phyloP scores from a whole-genome alignment of 139 green algal species.

The Penium margaritaceum region DNA sequence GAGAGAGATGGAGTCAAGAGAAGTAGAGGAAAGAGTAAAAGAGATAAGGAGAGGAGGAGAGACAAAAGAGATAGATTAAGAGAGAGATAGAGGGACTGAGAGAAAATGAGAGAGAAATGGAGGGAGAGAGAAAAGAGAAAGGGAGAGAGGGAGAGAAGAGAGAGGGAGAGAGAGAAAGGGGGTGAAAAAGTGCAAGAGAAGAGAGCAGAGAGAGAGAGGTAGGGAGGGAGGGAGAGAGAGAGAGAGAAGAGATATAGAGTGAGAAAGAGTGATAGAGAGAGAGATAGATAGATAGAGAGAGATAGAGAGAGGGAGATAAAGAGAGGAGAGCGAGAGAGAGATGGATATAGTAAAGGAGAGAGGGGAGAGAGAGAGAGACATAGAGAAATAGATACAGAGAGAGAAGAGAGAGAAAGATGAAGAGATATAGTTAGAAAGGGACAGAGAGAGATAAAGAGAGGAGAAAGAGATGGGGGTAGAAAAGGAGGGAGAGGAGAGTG shows the following conservation, averaged over 20 bases:
- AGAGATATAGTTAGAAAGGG: background rate
- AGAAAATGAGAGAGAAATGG: background rate
- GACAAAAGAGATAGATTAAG: background rate
- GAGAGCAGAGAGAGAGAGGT: background rate
- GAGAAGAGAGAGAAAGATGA: background rate
- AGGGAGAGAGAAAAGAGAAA: background rate
- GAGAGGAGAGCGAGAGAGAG: background rate
- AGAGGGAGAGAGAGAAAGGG: slow-evolving; percentile 8
- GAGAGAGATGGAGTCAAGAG: background rate
- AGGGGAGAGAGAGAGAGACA: background rate
- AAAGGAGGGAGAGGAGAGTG: background rate
- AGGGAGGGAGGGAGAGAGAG: background rate
- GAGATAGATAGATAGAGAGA: background rate
- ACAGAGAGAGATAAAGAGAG: background rate
- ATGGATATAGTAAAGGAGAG: background rate
- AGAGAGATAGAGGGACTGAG: background rate
- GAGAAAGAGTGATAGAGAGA: background rate
- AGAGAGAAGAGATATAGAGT: background rate
- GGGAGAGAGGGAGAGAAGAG: slow-evolving; percentile 9
- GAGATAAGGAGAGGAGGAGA: background rate
- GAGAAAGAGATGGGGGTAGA: background rate
- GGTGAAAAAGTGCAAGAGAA: background rate
- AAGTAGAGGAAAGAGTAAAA: background rate
- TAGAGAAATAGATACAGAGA: background rate
- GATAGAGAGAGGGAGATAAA: background rate